Conservation (phyloP, 2,329 filamentous ascomycete species). For the Fusarium torreyae region DNA sequence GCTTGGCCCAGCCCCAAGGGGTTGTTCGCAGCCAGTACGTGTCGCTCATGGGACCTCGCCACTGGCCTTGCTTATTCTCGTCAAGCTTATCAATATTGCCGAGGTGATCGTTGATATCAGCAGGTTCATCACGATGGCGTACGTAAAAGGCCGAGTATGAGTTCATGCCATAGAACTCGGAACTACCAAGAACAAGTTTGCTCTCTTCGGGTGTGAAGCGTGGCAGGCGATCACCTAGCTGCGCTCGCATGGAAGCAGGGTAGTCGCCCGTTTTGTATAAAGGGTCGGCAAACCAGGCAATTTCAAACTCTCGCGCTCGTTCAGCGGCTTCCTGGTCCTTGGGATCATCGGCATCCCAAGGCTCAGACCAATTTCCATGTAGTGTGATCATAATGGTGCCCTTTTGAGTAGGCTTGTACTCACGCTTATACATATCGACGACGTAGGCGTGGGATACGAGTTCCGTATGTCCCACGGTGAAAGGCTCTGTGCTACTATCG, state of each 20-base stretch:
- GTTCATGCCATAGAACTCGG: conserved; percentile 61
- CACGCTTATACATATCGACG: conserved; percentile 57
- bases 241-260: conserved; percentile 57
- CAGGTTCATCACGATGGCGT: conserved; percentile 53
- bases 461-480: conserved; percentile 58
- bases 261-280: conserved; percentile 58
- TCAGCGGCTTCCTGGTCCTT: conserved; percentile 57
- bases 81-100: conserved; percentile 58
- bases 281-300: conserved; percentile 60
- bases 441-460: conserved; percentile 57
- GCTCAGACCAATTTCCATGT: conserved; percentile 60
- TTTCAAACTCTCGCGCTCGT: conserved; percentile 59
- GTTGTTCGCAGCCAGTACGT: conserved; percentile 58
- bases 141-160: conserved; percentile 60
- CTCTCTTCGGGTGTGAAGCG: conserved; percentile 58
- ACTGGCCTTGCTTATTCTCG: conserved; percentile 53
- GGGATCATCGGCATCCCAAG: conserved; percentile 56
- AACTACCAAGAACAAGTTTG: conserved; percentile 56
- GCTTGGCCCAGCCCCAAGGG: conserved; percentile 57
- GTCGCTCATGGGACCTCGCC: conserved; percentile 56
- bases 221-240: conserved; percentile 57
- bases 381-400: conserved; percentile 60
- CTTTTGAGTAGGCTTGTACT: conserved; percentile 56
- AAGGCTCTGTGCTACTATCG: conserved; percentile 53
- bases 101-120: conserved; percentile 58